These are phyloP conservation scores for Ogataea henricii DNA, from an alignment of 805 yeast genomes.

Conservation along the genomic window DNA sequence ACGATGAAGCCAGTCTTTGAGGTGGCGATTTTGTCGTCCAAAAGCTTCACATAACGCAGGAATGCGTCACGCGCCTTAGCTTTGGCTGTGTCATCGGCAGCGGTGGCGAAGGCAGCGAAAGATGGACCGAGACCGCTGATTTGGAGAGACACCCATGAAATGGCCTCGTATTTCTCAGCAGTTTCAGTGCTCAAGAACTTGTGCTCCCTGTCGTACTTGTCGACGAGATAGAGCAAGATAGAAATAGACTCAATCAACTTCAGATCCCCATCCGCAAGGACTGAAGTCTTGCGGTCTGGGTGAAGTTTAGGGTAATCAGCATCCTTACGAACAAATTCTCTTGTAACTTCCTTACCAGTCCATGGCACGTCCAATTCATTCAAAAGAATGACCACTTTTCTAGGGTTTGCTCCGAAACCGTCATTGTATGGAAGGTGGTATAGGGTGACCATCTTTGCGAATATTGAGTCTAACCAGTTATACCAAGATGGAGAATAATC, in stretches of 20 bases:
- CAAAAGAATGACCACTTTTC: slow-evolving; percentile 5
- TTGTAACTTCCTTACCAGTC: not conserved
- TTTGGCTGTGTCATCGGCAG: not conserved
- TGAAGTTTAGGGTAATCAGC: slow-evolving; percentile 1
- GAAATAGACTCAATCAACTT: slow-evolving; percentile 3
- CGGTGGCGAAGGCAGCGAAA: not conserved
- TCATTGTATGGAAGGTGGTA: slow-evolving; percentile 5
- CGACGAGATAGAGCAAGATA: slow-evolving; percentile 4
- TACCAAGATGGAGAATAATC: too few relatives aligned
- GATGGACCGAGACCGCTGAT: slow-evolving; percentile 1
- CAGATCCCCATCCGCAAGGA: slow-evolving; percentile 1
- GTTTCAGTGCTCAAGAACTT: not conserved
- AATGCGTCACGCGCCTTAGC: not conserved
- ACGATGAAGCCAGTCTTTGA: slow-evolving; percentile 5
- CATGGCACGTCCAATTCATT: slow-evolving; percentile 4
- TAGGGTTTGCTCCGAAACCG: slow-evolving; percentile 9
- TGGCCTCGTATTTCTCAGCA: slow-evolving; percentile 2
- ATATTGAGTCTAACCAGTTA: too few relatives aligned
- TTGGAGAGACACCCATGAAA: slow-evolving; percentile 5
- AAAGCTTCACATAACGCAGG: not conserved
- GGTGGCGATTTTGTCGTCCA: slow-evolving; percentile 1
- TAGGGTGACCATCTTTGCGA: slow-evolving; percentile 1
- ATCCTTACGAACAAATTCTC: slow-evolving; percentile 4
- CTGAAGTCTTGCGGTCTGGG: slow-evolving; percentile 6
- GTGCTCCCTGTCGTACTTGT: slow-evolving; percentile 5